Base-by-base conservation (phyloP, 345 rosid species). In the Triadica sebifera region DNA sequence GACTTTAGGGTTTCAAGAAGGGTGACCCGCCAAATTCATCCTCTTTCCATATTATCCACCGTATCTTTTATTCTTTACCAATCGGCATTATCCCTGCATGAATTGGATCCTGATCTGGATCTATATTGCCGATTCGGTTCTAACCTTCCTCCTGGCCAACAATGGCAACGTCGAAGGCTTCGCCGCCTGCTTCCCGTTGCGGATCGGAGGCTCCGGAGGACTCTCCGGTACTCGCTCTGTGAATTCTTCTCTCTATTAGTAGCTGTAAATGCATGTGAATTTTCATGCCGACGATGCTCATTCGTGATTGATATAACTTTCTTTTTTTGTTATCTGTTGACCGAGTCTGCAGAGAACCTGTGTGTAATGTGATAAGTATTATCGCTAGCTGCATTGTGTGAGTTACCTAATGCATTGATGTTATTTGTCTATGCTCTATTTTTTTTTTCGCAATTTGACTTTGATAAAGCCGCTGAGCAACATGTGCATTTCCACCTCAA, bases 141-240 rank as follows among this genome's bases (percentile, higher is more conserved):
- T 82, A 50, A 82, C 60, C 22, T 6, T 2, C 49, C 53, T 34
- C 74, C 65, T 34, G 9, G 3, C 61, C 76, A 70, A 22, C 87
- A 73, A 93, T 91, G 98, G 85, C 86, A 81, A 87, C 89, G 69
- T 87, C 89, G 66, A 79, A 83, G 68, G 34, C 81, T 34, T 83
- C 89, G 83, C 86, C 90, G 29, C 74, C 93, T 51, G 76, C 83
- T 65, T 86, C 97, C 83, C 85, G 81, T 45, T 74, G 73, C 79
- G 73, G 92, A 91, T 89, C 97, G 89, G 97, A 78, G 61, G 77
- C 56, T 73, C 80, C 71, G 10, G 50, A 22, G 61, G 79, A 77
- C 60, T 72, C 82, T 45, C 49, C 69, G 74, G 86, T 78, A 83
- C 46, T 43, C 51, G 22, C 50, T 25, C 5, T 50, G 39, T 45